Evolutionary conservation across 345 rosid genomes (phyloP), one percentile per base, ranked within the genome.

Genomic region (Arabidopsis suecica): DNA sequence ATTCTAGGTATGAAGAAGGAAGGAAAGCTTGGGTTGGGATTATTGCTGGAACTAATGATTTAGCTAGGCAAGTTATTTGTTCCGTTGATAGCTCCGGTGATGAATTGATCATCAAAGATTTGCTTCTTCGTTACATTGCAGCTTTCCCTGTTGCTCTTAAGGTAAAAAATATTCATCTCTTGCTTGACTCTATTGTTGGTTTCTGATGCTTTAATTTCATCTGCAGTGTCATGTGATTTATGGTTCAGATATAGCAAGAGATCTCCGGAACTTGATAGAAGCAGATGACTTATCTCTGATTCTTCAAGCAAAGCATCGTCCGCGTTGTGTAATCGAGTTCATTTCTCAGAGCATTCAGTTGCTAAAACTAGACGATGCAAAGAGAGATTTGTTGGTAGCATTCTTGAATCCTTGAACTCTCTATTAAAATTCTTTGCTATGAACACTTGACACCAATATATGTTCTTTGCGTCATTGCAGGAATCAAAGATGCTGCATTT

Each of bases 101-200:
- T 78, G 83, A 79, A 3, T 63, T 61, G 22, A 33, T 72, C 3
- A 64, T 93, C 25, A 89, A 82, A 79, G 83, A 76, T 23, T 77
- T 77, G 44, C 94, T 93, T 60, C 75, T 91, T 78, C 79, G 82
- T 2, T 93, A 93, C 40, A 82, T 93, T 38, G 86, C 88, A 61
- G 97, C 94, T 37, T 93, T 93, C 71, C 98, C 98, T 1, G 79
- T 91, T 9, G 93, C 97, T 6, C 93, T 93, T 25, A 93, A 91
- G 94, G 98, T 91, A 22, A 37, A 18, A 10, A 16, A 16, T 16
- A 7, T 9, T 1, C 37, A 51, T 40, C 13, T 20, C 7, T 22
- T 22, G 55, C 41, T 53, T 59, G 37, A 11, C 47, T 63, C 11
- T 0, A 7, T 9, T 18, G 9, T 65, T 58, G 18, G 44, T 28